Conservation (phyloP, 73 alveolate genomes). For the Uronychia setigera region DNA sequence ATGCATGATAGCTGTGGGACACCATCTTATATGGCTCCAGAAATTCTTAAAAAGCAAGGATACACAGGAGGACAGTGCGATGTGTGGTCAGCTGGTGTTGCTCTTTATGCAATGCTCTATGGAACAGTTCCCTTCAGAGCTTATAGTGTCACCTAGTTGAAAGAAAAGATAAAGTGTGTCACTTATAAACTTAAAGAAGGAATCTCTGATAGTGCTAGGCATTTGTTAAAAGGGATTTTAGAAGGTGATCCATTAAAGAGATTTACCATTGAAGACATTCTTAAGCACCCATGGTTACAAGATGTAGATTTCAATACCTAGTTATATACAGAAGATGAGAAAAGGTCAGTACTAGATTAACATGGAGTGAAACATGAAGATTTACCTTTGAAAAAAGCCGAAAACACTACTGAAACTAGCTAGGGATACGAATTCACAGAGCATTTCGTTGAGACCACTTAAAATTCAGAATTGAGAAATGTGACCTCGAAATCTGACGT, state of each 20-base stretch:
- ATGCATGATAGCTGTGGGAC: constrained; percentile 49
- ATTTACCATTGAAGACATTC: constrained; percentile 69
- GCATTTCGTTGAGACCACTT: background rate
- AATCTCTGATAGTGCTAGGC: constrained; percentile 71
- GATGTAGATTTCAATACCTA: constrained; percentile 6
- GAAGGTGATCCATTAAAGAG: constrained; percentile 78
- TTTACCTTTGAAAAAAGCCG: background rate
- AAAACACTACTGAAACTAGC: background rate
- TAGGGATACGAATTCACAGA: background rate
- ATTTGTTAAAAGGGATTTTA: constrained; percentile 68
- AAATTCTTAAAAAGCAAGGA: background rate
- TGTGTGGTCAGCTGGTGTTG: background rate
- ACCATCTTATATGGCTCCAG: constrained; percentile 53
- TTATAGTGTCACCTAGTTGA: background rate
- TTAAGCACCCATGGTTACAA: constrained; percentile 85
- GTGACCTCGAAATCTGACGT: background rate
- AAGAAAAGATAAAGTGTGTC: background rate
- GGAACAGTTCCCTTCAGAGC: background rate
- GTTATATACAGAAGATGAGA: background rate
- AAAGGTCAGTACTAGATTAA: background rate
- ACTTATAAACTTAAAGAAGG: constrained; percentile 47
- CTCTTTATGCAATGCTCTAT: background rate
- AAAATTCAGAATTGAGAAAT: background rate
- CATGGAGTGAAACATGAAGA: background rate
- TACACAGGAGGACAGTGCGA: background rate